Percentiles rank a stretch among this genome's conserved stretches.
phyloP scores from a whole-genome alignment of 805 yeast species.

The Candida caryicola region DNA sequence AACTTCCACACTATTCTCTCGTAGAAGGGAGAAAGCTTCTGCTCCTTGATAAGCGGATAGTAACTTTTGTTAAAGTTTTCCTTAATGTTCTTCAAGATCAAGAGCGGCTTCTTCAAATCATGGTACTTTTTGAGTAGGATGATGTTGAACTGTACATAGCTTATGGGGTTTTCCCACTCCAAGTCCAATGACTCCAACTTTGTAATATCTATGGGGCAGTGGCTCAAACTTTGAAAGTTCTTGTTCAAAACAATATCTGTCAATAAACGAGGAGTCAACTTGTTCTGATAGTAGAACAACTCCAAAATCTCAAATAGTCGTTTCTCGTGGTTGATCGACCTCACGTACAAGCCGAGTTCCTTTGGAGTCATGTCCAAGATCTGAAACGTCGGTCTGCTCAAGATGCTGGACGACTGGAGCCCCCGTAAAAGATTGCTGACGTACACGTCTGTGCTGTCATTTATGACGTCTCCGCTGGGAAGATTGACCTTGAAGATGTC shows the following conservation, averaged over 20 bases:
- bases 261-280: slow-evolving; percentile 23
- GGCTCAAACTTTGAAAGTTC: slow-evolving; percentile 12
- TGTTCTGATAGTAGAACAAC: slow-evolving; percentile 24
- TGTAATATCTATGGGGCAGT: slow-evolving; percentile 18
- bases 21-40: slow-evolving; percentile 31
- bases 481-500: slow-evolving; percentile 7
- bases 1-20: slow-evolving; percentile 43
- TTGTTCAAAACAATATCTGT: slow-evolving; percentile 28
- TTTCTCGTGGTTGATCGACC: slow-evolving; percentile 8
- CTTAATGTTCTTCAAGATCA: slow-evolving; percentile 29
- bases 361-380: slow-evolving; percentile 16
- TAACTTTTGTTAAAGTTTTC: slow-evolving; percentile 24
- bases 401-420: slow-evolving; percentile 15
- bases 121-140: slow-evolving; percentile 36
- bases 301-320: slow-evolving; percentile 15
- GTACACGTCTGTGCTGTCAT: slow-evolving; percentile 6
- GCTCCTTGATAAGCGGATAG: slow-evolving; percentile 21
- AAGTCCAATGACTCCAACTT: slow-evolving; percentile 13
- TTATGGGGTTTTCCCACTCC: slow-evolving; percentile 18
- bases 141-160: slow-evolving; percentile 27
- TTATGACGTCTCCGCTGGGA: slow-evolving; percentile 2
- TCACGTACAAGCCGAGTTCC: slow-evolving; percentile 19
- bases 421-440: slow-evolving; percentile 25
- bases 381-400: slow-evolving; percentile 8
- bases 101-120: slow-evolving; percentile 31